A percentile compares a stretch with the other conserved stretches of the same genome.
These are phyloP conservation scores for Cladosporium colombiae DNA, from an alignment of 2,329 filamentous ascomycete species.

Conservation along the genomic window DNA sequence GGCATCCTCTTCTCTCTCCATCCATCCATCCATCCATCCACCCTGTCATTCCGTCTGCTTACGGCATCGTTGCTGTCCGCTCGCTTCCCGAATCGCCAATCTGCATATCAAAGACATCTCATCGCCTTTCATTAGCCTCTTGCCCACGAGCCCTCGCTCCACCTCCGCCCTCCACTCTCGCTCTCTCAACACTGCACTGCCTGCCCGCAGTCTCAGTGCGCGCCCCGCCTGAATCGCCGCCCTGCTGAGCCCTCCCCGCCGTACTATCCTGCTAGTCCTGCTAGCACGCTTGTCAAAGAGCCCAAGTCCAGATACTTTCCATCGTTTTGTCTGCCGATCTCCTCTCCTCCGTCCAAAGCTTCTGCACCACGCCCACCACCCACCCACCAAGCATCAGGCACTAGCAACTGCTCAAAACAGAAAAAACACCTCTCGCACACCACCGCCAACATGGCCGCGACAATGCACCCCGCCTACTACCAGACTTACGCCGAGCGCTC, in stretches of 20 bases:
- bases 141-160: neutral
- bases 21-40: neutral
- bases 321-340: neutral
- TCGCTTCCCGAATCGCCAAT: neutral
- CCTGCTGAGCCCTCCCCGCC: constrained; percentile 4
- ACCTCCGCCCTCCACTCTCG: neutral
- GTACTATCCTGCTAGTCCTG: neutral
- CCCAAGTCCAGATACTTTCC: neutral
- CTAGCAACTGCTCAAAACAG: neutral
- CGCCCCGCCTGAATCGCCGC: neutral
- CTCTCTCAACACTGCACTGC: constrained; percentile 2
- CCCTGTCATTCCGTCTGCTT: neutral
- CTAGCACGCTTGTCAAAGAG: constrained; percentile 1
- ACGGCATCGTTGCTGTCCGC: neutral
- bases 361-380: neutral
- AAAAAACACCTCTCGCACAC: neutral
- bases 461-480: constrained; percentile 39
- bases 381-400: neutral
- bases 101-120: neutral
- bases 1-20: neutral
- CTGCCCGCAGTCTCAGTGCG: neutral
- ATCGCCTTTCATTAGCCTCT: neutral
- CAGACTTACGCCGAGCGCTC: constrained; percentile 50
- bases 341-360: constrained; percentile 1
- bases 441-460: constrained; percentile 11